Conservation (phyloP, 2,329 filamentous ascomycete genomes). For the Piedraia hortae region DNA sequence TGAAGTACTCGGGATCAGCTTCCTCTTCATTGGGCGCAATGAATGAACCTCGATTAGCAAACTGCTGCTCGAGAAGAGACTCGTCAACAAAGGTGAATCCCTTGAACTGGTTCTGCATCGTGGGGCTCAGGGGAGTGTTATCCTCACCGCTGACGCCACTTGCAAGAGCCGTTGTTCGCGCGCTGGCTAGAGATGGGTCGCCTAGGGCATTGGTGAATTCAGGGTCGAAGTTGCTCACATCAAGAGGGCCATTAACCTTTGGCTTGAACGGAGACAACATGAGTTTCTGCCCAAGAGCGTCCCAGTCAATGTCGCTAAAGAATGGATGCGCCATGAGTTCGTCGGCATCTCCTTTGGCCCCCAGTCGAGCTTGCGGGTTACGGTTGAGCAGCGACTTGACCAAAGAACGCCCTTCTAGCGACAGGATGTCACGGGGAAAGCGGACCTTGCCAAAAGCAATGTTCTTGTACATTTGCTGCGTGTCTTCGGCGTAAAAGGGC, state of each 20-base stretch:
- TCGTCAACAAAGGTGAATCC: constrained; percentile 99
- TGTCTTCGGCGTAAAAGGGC: constrained; percentile 95
- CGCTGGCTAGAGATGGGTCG: constrained; percentile 52
- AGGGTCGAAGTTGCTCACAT: constrained; percentile 94
- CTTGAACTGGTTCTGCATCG: constrained; percentile 92
- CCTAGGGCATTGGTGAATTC: constrained; percentile 92
- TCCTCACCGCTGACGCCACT: constrained; percentile 55
- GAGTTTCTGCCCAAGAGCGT: constrained; percentile 60
- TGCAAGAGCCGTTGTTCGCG: constrained; percentile 63
- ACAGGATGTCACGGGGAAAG: constrained; percentile 83
- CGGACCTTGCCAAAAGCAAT: constrained; percentile 96
- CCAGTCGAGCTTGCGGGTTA: constrained; percentile 84
- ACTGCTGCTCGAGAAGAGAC: constrained; percentile 72
- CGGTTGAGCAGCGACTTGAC: constrained; percentile 92
- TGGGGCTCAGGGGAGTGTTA: constrained; percentile 77
- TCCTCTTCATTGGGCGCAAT: no score
- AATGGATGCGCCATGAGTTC: constrained; percentile 87
- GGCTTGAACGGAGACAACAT: constrained; percentile 95
- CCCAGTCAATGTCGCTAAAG: constrained; percentile 87
- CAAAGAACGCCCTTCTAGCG: constrained; percentile 84
- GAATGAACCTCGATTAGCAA: constrained; percentile 19
- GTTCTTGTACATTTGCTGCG: constrained; percentile 99
- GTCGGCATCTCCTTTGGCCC: constrained; percentile 70
- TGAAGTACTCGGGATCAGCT: no score
- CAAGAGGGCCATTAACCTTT: constrained; percentile 80